These are phyloP conservation scores for Theileria sp. DNA, from an alignment of 169 alveolate genomes.

Conservation along the genomic window DNA sequence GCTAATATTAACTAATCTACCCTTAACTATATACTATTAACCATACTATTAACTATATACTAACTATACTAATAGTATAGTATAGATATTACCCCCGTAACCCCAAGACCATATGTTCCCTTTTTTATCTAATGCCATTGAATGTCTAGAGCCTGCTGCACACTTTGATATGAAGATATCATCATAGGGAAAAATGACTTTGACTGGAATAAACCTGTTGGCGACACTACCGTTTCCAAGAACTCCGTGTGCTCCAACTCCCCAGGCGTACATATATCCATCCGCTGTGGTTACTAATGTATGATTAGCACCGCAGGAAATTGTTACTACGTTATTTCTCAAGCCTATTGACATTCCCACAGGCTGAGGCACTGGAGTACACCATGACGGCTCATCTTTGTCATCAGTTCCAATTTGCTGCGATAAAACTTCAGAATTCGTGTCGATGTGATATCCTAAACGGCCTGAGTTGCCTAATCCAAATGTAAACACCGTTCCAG, in stretches of 20 bases:
- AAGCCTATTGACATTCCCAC: constrained; percentile 65
- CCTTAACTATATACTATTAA: too few relatives aligned
- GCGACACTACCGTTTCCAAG: constrained; percentile 75
- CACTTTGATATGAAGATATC: constrained; percentile 58
- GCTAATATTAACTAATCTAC: too few relatives aligned
- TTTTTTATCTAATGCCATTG: constrained; percentile 66
- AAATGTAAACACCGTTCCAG: constrained; percentile 75
- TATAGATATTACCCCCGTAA: constrained; percentile 65
- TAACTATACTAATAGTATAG: too few relatives aligned
- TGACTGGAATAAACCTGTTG: constrained; percentile 70
- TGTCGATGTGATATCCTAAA: constrained; percentile 65
- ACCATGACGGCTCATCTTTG: constrained; percentile 74
- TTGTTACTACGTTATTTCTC: constrained; percentile 49
- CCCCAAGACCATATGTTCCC: constrained; percentile 76
- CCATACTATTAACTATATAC: too few relatives aligned
- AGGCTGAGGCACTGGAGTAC: constrained; percentile 74
- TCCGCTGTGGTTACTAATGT: constrained; percentile 71
- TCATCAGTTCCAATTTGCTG: constrained; percentile 6
- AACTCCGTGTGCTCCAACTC: constrained; percentile 77
- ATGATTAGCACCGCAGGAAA: constrained; percentile 83
- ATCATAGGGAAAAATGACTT: constrained; percentile 45
- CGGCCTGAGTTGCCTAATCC: constrained; percentile 80
- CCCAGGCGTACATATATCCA: constrained; percentile 81
- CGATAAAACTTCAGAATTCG: neutral
- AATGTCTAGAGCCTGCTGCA: constrained; percentile 72